Percentiles rank a stretch among this genome's conserved stretches.
Conservation (phyloP, 345 rosid species). For the Isatis tinctoria region DNA sequence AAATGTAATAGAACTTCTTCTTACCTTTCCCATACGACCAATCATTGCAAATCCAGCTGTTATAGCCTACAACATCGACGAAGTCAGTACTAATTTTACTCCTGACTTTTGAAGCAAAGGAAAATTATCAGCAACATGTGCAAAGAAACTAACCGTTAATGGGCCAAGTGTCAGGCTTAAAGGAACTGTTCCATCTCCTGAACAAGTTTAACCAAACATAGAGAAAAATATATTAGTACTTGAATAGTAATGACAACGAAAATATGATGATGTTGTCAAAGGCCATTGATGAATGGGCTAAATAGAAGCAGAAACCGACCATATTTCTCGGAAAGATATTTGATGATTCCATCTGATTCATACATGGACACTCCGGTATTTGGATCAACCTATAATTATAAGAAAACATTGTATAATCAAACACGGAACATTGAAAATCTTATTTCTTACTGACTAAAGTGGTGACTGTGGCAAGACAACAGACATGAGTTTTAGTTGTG, state of each 20-base stretch:
- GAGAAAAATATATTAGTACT: not conserved
- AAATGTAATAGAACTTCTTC: not conserved
- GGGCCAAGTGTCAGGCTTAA: constrained; percentile 70
- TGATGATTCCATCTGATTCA: constrained; percentile 89
- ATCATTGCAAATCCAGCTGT: constrained; percentile 83
- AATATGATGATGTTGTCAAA: not conserved
- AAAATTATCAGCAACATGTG: not conserved
- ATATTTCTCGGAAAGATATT: constrained; percentile 73
- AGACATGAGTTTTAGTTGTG: not conserved
- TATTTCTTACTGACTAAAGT: not conserved
- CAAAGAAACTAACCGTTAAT: constrained; percentile 54
- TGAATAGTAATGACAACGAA: not conserved
- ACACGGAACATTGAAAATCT: not conserved
- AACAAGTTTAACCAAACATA: constrained; percentile 28
- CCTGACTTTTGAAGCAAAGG: not conserved
- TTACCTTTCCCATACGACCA: constrained; percentile 86
- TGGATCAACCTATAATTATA: constrained; percentile 70
- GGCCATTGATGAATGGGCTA: not conserved
- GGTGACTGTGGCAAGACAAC: not conserved
- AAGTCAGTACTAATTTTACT: not conserved
- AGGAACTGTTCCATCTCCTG: constrained; percentile 91
- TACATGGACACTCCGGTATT: constrained; percentile 90
- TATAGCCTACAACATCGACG: constrained; percentile 56
- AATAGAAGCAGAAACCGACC: constrained; percentile 42
- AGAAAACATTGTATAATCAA: not conserved